A percentile compares a stretch with the other conserved stretches of the same genome.
phyloP scores from a whole-genome alignment of 148 eudicot species.

The Rhododendron ovatum region DNA sequence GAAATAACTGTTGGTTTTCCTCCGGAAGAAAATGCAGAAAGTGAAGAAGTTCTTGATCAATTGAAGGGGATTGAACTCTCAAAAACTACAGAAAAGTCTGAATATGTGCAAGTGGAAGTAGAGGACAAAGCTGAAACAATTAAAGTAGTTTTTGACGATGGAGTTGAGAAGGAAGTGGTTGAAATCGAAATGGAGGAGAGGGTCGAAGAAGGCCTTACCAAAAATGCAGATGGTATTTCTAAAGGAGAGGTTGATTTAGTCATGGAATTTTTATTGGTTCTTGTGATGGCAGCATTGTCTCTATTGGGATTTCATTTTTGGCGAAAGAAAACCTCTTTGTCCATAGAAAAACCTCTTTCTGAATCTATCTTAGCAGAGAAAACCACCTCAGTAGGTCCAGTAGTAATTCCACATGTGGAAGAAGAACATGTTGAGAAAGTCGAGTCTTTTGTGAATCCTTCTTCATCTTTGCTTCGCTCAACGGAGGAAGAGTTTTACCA shows the following conservation, averaged over 20 bases:
- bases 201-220: background rate
- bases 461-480: slow-evolving; percentile 5
- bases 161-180: background rate
- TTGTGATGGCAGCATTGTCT: background rate
- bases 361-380: slow-evolving; percentile 2
- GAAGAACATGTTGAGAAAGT: slow-evolving; percentile 13
- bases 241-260: background rate
- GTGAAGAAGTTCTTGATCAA: slow-evolving; percentile 9
- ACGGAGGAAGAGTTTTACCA: slow-evolving; percentile 12
- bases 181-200: background rate
- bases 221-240: background rate
- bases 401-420: background rate
- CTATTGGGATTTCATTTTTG: slow-evolving; percentile 4
- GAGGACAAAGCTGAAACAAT: slow-evolving; percentile 6
- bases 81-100: slow-evolving; percentile 8
- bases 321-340: slow-evolving; percentile 9
- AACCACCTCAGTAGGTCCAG: slow-evolving; percentile 3
- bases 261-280: background rate
- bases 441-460: slow-evolving; percentile 6
- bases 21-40: background rate
- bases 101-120: background rate
- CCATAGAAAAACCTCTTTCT: slow-evolving; percentile 3
- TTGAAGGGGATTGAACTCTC: background rate
- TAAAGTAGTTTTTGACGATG: background rate
- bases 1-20: background rate